Evolutionary conservation across 352 stramenopile genomes (phyloP).

Genomic region (Globisporangium iwayamae): DNA sequence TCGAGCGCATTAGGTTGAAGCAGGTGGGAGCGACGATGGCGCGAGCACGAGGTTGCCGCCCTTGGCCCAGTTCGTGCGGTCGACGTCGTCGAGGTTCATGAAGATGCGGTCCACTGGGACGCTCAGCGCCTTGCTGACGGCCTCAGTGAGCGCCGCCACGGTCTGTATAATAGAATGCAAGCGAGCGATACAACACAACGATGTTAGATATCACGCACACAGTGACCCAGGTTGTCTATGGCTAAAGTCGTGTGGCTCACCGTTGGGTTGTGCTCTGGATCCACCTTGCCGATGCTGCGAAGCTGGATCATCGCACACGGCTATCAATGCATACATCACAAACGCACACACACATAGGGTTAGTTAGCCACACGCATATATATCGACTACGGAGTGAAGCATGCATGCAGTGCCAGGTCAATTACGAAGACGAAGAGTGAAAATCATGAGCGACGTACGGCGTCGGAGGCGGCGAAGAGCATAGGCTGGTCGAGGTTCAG

Average conservation of each 20-base stretch:
- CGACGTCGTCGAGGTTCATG: constrained; percentile 53
- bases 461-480: constrained; percentile 46
- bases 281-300: constrained; percentile 50
- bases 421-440: neutral
- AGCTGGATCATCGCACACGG: constrained; percentile 55
- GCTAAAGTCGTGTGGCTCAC: constrained; percentile 15
- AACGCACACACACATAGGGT: neutral
- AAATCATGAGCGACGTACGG: constrained; percentile 21
- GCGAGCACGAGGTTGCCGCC: constrained; percentile 25
- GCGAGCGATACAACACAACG: neutral
- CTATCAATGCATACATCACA: constrained; percentile 18
- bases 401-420: neutral
- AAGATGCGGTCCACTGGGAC: constrained; percentile 43
- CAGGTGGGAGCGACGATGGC: constrained; percentile 9
- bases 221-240: neutral
- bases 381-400: neutral
- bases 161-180: constrained; percentile 22
- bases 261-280: constrained; percentile 42
- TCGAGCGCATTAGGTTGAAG: neutral
- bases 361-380: neutral
- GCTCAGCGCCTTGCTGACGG: constrained; percentile 36
- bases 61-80: constrained; percentile 44
- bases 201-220: neutral
- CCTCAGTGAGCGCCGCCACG: constrained; percentile 34
- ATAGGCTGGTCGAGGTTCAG: constrained; percentile 48